Evolutionary conservation across 2,329 filamentous ascomycete genomes (phyloP), one percentile per base, ranked within the genome.

Genomic region (Epichloe elymi): DNA sequence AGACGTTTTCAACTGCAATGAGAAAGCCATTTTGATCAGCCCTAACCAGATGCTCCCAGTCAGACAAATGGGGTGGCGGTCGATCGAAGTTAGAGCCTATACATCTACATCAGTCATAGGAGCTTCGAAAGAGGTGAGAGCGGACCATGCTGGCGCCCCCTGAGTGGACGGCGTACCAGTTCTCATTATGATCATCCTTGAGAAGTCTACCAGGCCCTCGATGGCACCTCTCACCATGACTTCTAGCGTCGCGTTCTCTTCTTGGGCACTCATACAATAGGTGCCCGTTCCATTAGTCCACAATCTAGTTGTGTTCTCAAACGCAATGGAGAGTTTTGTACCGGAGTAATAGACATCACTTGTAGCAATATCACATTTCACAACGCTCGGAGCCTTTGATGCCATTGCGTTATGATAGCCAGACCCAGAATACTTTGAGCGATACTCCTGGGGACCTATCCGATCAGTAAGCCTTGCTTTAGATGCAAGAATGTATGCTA

Each of bases 321-420:
- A 87, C 0, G 78, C 76, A 44, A 78, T 73, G 10, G 76, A 72
- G 3, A 88, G 74, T 19, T 79, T 61, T 0, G 64, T 69, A 7
- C 85, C 85, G 2, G 76, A 79, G 65, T 76, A 88, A 67, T 86
- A 88, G 15, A 86, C 82, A 60, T 88, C 84, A 41, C 79, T 83
- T 1, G 85, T 87, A 0, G 80, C 80, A 5, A 75, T 73, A 59
- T 88, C 85, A 58, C 84, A 87, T 54, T 74, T 76, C 38, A 82
- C 66, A 1, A 88, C 72, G 3, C 69, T 67, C 0, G 85, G 84
- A 0, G 65, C 58, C 17, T 64, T 53, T 0, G 73, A 70, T 6
- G 71, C 78, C 4, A 68, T 65, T 3, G 57, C 52, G 54, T 73
- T 76, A 2, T 60, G 56, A 7, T 58, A 56, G 0, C 67, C 74